Base-by-base conservation (phyloP, 192 early-diverging fungal genomes). In the Backusella liffmaniae region DNA sequence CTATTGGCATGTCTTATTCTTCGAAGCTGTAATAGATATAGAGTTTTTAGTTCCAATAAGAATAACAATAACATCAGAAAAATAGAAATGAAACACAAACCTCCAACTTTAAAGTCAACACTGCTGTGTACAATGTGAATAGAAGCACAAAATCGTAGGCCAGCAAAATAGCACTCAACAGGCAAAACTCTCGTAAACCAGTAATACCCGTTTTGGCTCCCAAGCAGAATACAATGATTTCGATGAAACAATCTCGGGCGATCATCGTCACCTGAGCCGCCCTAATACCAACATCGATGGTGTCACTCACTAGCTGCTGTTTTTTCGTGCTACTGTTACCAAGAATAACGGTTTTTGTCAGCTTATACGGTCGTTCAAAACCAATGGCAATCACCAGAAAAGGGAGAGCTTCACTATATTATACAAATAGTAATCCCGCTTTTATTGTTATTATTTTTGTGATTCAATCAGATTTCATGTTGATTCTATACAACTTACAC, bases 41-140 rank as follows among this genome's bases (percentile, higher is more conserved):
- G 32, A 32, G 2, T 32, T 32, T 30, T 32, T 32, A 32, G 32
- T 32, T 32, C 32, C 32, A 39, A 39, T 7, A 29, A 23, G 21
- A n/a, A 32, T 71, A 46, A 32, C 2, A 32, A 80, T 68, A 81
- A 4, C 21, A 62, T 2, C 7, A 62, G 23, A 62, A 62, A 73
- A 73, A 73, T 42, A 39, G 32, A 65, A 73, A 73, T 65, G 56
- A 23, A 46, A 62, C 56, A 62, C 56, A 62, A 62, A 92, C 79
- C 81, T 98, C 95, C n/a, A 96, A 86, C 85, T 97, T 97, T 12
- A 96, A 85, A 66, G 95, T 91, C 80, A 98, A 83, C 49, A 96
- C 88, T 18, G 95, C 91, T 53, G 93, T 84, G 77, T 94, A 97
- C 79, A 95, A 89, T 12, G 94, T 94, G 62, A 96, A 96, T 78